phyloP scores from a whole-genome alignment of 495 filamentous ascomycete species.

The Glonium stellatum region DNA sequence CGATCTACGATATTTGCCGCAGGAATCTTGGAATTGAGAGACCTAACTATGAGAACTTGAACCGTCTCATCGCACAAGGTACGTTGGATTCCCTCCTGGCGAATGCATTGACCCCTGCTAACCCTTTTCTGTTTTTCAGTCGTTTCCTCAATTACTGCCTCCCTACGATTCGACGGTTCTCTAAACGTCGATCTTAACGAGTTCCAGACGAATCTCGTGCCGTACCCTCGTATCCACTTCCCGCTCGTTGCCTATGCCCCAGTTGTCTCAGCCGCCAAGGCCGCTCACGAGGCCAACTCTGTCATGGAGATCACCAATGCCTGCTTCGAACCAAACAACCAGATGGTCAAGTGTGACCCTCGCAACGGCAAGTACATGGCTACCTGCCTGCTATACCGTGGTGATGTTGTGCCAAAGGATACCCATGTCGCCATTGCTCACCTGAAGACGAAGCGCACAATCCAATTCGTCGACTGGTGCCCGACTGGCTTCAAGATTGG shows the following conservation, averaged over 20 bases:
- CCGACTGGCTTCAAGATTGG: slow-evolving; percentile 99
- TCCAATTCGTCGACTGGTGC: slow-evolving; percentile 99
- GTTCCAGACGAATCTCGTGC: slow-evolving; percentile 99
- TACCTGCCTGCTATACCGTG: slow-evolving; percentile 94
- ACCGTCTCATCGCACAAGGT: slow-evolving; percentile 96
- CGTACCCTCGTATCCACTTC: slow-evolving; percentile 99
- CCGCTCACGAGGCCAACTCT: slow-evolving; percentile 73
- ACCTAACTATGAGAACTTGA: slow-evolving; percentile 95
- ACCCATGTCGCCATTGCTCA: slow-evolving; percentile 83
- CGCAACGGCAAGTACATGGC: slow-evolving; percentile 99
- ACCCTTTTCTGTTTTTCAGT: slow-evolving; percentile 44
- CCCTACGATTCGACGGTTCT: slow-evolving; percentile 95
- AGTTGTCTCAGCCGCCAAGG: slow-evolving; percentile 87
- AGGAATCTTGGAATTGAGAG: slow-evolving; percentile 94
- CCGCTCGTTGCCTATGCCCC: slow-evolving; percentile 94
- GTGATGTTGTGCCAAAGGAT: slow-evolving; percentile 95
- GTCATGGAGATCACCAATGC: slow-evolving; percentile 44
- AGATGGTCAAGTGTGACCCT: slow-evolving; percentile 99
- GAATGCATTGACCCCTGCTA: slow-evolving; percentile 7
- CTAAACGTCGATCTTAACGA: slow-evolving; percentile 99
- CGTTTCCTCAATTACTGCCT: slow-evolving; percentile 96
- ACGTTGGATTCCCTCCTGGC: slow-evolving; percentile 23
- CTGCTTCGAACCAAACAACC: slow-evolving; percentile 73
- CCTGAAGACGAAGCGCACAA: slow-evolving; percentile 97
- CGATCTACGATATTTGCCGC: slow-evolving; percentile 98